Conservation (phyloP, 140 eudicot genomes). For the Anethum foeniculum region DNA sequence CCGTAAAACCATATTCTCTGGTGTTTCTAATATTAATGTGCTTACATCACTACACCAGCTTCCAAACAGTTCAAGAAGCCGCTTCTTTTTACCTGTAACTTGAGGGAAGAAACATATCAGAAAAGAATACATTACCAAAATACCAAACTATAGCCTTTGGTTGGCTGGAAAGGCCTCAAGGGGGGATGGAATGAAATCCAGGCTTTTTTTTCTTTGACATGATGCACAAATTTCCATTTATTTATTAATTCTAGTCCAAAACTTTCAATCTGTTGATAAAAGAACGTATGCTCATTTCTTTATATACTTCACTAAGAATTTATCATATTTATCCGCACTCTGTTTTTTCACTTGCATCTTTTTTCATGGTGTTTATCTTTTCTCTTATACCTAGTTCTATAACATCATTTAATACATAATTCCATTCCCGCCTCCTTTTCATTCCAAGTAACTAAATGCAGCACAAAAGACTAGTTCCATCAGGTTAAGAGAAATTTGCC, state of each 20-base stretch:
- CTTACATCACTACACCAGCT: conserved; percentile 32
- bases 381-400: neutral
- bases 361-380: neutral
- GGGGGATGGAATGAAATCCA: neutral
- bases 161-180: neutral
- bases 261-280: no score
- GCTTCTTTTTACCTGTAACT: conserved; percentile 19
- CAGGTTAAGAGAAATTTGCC: conserved; percentile 13
- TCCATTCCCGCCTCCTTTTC: neutral
- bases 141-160: neutral
- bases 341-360: neutral
- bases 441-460: neutral
- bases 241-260: neutral
- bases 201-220: neutral
- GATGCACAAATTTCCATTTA: neutral
- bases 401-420: neutral
- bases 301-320: neutral
- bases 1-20: conserved; percentile 23
- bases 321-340: no score
- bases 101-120: neutral
- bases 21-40: conserved; percentile 21
- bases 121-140: neutral
- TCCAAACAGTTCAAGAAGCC: conserved; percentile 26
- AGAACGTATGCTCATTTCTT: neutral
- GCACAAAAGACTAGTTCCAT: neutral